Evolutionary conservation across 2,329 filamentous ascomycete species (phyloP), one percentile per base, ranked within the genome.

Genomic region (Domatiomyces catenatus): DNA sequence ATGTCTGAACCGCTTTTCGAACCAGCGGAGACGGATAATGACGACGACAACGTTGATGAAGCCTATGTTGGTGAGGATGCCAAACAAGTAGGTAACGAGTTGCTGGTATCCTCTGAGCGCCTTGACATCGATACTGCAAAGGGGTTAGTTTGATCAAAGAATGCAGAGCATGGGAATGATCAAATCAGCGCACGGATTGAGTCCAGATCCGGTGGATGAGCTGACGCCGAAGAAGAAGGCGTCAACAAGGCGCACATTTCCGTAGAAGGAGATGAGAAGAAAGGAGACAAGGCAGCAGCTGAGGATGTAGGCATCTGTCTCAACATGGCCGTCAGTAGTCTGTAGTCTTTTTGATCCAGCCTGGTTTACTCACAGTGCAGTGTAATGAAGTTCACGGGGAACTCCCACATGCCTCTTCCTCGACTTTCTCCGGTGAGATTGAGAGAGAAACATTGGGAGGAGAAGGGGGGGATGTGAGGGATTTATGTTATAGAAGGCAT

Each of bases 31-130:
- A 0, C 74, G 66, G 0, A 72, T 67, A 10, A 71, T 57, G 2
- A 76, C 71, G 4, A 75, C 70, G 6, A 72, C 48, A 2, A 71
- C 68, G 55, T 75, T 75, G 57, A 76, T 63, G 55, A 75, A 74
- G 0, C 67, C 67, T 15, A 74, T 51, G 50, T 76, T 75, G 0
- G 67, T 69, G 1, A 76, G 51, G 6, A 74, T 66, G 0, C 74
- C 72, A 17, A 73, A 61, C 45, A 76, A 64, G 56, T 76, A 77
- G 36, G 76, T 56, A 48, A 68, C 71, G 2, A 76, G 54, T 55
- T 77, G 75, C 56, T 77, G 75, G 51, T 75, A 76, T 0, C 64
- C 67, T 52, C 67, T 67, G 15, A 77, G 58, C 1, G 64, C 60
- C 45, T 75, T 75, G 47, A 76, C 59, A 56, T 77, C 73, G 42